These are phyloP conservation scores for Apophysomyces trapeziformis DNA, from an alignment of 371 early-diverging fungal species.

Conservation along the genomic window DNA sequence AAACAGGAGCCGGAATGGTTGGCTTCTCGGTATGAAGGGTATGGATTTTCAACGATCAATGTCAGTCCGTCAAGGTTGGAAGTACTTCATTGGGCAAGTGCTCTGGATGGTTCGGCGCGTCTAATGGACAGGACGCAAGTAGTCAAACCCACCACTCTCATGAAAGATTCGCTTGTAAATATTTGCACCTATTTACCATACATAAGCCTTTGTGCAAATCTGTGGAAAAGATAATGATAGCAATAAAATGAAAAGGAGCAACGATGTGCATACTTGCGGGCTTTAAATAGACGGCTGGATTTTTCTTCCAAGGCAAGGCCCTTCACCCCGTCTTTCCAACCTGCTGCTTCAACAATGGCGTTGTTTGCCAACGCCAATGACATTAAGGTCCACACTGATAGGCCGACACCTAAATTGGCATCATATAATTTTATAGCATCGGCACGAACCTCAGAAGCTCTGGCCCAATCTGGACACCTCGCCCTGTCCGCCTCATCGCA, in stretches of 20 bases:
- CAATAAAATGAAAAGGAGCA: neutral
- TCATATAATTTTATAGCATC: slow-evolving; percentile 53
- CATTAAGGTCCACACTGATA: slow-evolving; percentile 24
- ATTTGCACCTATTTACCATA: neutral
- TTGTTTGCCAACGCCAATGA: slow-evolving; percentile 44
- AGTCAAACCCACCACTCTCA: neutral
- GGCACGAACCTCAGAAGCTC: slow-evolving; percentile 38
- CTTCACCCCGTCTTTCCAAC: neutral
- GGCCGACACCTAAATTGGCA: slow-evolving; percentile 38
- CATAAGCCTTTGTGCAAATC: neutral
- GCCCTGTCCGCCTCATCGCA: slow-evolving; percentile 60
- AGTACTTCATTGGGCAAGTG: slow-evolving; percentile 28
- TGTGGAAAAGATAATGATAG: too few species aligned
- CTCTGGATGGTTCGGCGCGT: slow-evolving; percentile 15
- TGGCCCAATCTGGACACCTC: slow-evolving; percentile 51
- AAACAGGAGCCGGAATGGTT: slow-evolving; percentile 23
- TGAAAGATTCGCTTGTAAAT: too few species aligned
- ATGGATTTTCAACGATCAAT: slow-evolving; percentile 31
- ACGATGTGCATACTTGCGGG: neutral
- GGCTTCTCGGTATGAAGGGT: slow-evolving; percentile 29
- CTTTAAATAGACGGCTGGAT: neutral
- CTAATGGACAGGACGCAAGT: neutral
- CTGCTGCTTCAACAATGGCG: slow-evolving; percentile 29
- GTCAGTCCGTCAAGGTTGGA: slow-evolving; percentile 22
- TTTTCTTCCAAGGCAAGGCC: neutral